These are phyloP conservation scores for Candida dubliniensis DNA, from an alignment of 1,139 yeast species.

Conservation along the genomic window DNA sequence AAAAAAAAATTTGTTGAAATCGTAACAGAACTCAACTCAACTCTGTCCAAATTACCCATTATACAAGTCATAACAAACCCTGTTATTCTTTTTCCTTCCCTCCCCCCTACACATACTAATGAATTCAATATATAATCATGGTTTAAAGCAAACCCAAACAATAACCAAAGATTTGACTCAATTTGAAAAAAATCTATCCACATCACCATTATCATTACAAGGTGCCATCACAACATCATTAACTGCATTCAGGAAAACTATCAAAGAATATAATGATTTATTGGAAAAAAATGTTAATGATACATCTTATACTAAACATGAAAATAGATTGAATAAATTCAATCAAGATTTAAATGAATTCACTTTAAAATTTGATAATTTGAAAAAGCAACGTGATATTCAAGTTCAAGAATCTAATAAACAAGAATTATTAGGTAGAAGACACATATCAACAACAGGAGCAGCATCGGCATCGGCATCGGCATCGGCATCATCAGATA, in stretches of 20 bases:
- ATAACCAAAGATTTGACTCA: slow-evolving; percentile 65
- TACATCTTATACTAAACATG: slow-evolving; percentile 62
- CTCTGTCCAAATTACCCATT: too few species aligned
- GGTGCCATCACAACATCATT: slow-evolving; percentile 85
- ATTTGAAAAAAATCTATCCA: slow-evolving; percentile 65
- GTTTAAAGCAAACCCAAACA: slow-evolving; percentile 77
- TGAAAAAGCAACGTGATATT: slow-evolving; percentile 67
- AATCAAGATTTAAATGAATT: slow-evolving; percentile 58
- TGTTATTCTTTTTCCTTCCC: too few species aligned
- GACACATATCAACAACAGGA: slow-evolving; percentile 24
- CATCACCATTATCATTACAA: slow-evolving; percentile 74
- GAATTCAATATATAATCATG: slow-evolving; percentile 89
- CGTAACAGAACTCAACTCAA: not conserved
- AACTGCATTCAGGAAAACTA: slow-evolving; percentile 70
- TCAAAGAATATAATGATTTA: slow-evolving; percentile 72
- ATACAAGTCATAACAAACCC: too few species aligned
- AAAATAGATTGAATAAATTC: slow-evolving; percentile 60
- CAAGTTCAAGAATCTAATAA: slow-evolving; percentile 51
- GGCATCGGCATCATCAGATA: slow-evolving; percentile 41
- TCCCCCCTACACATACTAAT: slow-evolving; percentile 13
- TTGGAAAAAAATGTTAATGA: slow-evolving; percentile 59
- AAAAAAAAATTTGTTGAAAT: slow-evolving; percentile 1
- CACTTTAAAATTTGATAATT: slow-evolving; percentile 55
- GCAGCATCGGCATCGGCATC: not conserved
- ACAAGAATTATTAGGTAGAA: slow-evolving; percentile 63